Percentiles rank a stretch among this genome's conserved stretches.
Evolutionary conservation across 768 basidiomycete genomes (phyloP).

Genomic region (Suillus ampliporus): DNA sequence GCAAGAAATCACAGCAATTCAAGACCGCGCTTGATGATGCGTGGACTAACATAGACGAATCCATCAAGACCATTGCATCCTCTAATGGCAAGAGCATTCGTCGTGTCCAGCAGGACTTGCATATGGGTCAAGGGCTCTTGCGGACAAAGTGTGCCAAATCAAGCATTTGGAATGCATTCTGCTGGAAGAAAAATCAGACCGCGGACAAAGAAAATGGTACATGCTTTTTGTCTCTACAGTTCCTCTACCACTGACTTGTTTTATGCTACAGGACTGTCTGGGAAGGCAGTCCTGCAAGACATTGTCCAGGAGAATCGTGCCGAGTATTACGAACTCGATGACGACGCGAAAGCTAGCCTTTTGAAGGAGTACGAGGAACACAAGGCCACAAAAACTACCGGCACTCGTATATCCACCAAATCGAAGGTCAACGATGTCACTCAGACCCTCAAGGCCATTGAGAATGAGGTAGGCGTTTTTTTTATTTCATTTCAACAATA

Average conservation of each 20-base stretch:
- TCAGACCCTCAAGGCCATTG: slow-evolving; percentile 14
- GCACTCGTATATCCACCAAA: slow-evolving; percentile 8
- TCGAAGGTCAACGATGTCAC: slow-evolving; percentile 18
- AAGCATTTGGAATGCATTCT: slow-evolving; percentile 15
- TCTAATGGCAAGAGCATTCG: slow-evolving; percentile 12
- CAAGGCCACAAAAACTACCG: neutral
- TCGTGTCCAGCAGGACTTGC: slow-evolving; percentile 9
- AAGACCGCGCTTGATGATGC: slow-evolving; percentile 9
- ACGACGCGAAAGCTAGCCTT: slow-evolving; percentile 1
- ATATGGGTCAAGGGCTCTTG: slow-evolving; percentile 3
- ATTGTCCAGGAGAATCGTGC: neutral
- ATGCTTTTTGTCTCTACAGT: no score
- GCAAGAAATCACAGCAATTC: neutral
- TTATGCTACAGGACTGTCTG: neutral
- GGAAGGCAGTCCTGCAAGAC: neutral
- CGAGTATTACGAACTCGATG: neutral
- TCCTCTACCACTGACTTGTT: no score
- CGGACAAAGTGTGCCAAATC: slow-evolving; percentile 1
- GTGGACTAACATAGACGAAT: slow-evolving; percentile 10
- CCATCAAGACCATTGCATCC: slow-evolving; percentile 7
- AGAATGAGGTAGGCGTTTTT: slow-evolving; percentile 12
- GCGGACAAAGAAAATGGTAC: neutral
- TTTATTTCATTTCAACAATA: neutral
- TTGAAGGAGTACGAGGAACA: neutral
- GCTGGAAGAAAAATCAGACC: slow-evolving; percentile 13